Conservation (phyloP, 1,284 basidiomycete genomes). For the Pseudozyma tsukubaensis region DNA sequence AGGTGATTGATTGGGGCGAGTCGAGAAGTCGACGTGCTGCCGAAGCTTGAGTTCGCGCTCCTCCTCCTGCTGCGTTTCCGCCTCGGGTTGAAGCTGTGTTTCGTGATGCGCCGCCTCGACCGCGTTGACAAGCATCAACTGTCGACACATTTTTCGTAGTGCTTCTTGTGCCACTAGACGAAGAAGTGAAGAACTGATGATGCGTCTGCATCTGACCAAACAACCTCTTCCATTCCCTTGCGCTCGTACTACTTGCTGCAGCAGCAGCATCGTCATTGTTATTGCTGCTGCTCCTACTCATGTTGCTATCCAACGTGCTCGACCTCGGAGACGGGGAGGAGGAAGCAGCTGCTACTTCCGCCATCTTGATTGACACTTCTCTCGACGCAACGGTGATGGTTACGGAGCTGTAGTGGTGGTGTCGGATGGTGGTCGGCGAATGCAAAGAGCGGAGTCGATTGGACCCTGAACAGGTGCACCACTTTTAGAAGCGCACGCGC, state of each 20-base stretch:
- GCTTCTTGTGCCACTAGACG: background rate
- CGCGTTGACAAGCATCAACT: background rate
- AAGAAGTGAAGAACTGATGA: background rate
- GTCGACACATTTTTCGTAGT: background rate
- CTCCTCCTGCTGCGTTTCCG: constrained; percentile 1
- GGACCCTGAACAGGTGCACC: constrained; percentile 22
- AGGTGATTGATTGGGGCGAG: constrained; percentile 6
- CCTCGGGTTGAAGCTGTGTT: background rate
- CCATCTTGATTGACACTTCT: background rate
- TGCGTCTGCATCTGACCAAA: constrained; percentile 24
- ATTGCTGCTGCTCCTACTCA: constrained; percentile 22
- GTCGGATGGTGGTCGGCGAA: background rate
- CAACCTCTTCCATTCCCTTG: constrained; percentile 33
- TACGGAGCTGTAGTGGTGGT: background rate
- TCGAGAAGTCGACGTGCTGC: constrained; percentile 12
- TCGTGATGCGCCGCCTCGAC: constrained; percentile 6
- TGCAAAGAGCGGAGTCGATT: constrained; percentile 4
- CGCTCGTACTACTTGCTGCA: background rate
- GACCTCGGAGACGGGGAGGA: constrained; percentile 5
- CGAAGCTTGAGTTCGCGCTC: background rate
- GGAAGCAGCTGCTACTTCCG: background rate
- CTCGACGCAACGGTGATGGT: background rate
- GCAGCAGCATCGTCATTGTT: constrained; percentile 15
- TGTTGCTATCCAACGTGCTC: constrained; percentile 21
- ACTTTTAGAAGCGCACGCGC: background rate